Conservation (phyloP, 1,284 basidiomycete species). For the Ustilago lituana region DNA sequence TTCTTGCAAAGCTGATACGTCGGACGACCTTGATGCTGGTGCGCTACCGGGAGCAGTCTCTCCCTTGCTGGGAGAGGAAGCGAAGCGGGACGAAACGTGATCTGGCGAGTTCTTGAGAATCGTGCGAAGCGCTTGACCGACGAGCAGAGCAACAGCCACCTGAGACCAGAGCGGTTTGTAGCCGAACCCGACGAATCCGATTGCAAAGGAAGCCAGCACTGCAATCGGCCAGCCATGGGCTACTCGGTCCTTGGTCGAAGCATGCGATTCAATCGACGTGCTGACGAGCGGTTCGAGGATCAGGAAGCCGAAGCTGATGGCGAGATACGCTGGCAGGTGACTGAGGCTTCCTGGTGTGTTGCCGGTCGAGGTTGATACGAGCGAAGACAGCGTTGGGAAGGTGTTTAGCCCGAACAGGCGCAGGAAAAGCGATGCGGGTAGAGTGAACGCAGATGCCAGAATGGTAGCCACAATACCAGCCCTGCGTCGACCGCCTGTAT, state of each 20-base stretch:
- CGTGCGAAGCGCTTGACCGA: slow-evolving; percentile 54
- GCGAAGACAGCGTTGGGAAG: slow-evolving; percentile 37
- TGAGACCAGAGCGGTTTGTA: slow-evolving; percentile 41
- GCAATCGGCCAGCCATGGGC: slow-evolving; percentile 63
- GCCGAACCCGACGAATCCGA: slow-evolving; percentile 61
- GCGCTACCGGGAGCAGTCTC: not conserved
- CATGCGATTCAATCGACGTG: slow-evolving; percentile 61
- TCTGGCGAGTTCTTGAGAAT: slow-evolving; percentile 62
- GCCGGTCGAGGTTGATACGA: slow-evolving; percentile 13
- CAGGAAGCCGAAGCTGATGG: slow-evolving; percentile 54
- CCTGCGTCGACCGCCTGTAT: slow-evolving; percentile 57
- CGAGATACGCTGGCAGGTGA: slow-evolving; percentile 59
- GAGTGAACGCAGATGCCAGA: slow-evolving; percentile 44
- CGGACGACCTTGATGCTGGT: slow-evolving; percentile 20
- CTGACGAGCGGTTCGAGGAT: slow-evolving; percentile 62
- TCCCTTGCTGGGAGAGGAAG: slow-evolving; percentile 14
- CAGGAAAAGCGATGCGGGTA: slow-evolving; percentile 49
- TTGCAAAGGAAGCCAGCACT: slow-evolving; percentile 47
- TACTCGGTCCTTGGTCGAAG: slow-evolving; percentile 49
- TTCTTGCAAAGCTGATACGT: slow-evolving; percentile 42
- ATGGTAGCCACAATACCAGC: slow-evolving; percentile 60
- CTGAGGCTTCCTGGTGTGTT: slow-evolving; percentile 3
- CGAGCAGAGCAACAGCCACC: slow-evolving; percentile 37
- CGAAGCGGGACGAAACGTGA: slow-evolving; percentile 48
- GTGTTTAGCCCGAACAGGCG: slow-evolving; percentile 42